Conservation (phyloP, 164 flowering plant genomes). For the Nymphaea thermarum region DNA sequence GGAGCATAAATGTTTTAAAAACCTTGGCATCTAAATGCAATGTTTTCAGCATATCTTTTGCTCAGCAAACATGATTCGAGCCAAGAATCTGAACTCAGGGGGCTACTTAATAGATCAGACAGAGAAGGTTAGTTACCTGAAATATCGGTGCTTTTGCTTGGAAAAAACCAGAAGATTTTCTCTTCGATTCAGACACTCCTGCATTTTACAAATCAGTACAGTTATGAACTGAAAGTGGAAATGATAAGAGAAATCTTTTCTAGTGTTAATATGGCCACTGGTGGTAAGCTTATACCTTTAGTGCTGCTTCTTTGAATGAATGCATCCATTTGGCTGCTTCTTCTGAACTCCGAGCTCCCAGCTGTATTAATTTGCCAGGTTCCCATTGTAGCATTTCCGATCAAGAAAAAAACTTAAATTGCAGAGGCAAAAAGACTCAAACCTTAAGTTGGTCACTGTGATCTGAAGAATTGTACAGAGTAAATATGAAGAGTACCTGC, state of each 20-base stretch:
- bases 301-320: conserved; percentile 50
- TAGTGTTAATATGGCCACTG: not conserved
- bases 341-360: conserved; percentile 82
- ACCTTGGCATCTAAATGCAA: too few species aligned
- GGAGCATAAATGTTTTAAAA: too few species aligned
- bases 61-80: too few species aligned
- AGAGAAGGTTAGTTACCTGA: conserved; percentile 30
- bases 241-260: not conserved
- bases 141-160: conserved; percentile 42
- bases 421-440: conserved; percentile 1
- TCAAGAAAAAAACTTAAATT: not conserved
- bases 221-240: not conserved
- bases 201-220: conserved; percentile 2
- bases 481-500: conserved; percentile 81
- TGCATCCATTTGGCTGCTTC: conserved; percentile 89
- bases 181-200: conserved; percentile 32
- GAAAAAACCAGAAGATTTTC: conserved; percentile 17
- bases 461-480: conserved; percentile 56
- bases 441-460: conserved; percentile 79
- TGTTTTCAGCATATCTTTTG: too few species aligned
- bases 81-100: too few species aligned
- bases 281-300: conserved; percentile 29
- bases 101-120: too few species aligned
- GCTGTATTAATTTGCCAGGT: conserved; percentile 17
- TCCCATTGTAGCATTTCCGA: too few species aligned